A percentile compares a stretch with the other conserved stretches of the same genome.
These are phyloP conservation scores for Paecilomyces dactylethromorphus DNA, from an alignment of 2,329 filamentous ascomycete genomes.

Conservation along the genomic window DNA sequence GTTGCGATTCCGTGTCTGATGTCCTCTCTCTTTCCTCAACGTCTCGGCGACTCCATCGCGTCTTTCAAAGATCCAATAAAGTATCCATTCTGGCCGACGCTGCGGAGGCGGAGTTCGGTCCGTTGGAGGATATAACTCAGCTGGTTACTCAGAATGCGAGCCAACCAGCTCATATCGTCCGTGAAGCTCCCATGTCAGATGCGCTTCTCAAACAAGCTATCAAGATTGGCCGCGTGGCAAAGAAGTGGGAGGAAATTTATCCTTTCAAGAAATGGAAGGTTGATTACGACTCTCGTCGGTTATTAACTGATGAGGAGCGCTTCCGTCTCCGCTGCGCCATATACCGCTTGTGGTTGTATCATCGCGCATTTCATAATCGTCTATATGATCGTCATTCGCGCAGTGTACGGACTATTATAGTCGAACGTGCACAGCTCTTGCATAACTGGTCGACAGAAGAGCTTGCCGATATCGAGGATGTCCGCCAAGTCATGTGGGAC, in stretches of 20 bases:
- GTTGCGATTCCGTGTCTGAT: constrained; percentile 46
- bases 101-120: constrained; percentile 52
- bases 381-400: constrained; percentile 46
- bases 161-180: constrained; percentile 50
- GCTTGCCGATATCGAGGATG: constrained; percentile 54
- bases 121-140: constrained; percentile 52
- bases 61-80: constrained; percentile 49
- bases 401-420: constrained; percentile 38
- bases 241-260: constrained; percentile 56
- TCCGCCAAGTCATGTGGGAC: constrained; percentile 50
- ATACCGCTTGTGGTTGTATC: constrained; percentile 57
- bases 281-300: constrained; percentile 49
- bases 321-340: constrained; percentile 50
- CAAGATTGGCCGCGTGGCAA: constrained; percentile 47
- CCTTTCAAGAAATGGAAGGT: constrained; percentile 58
- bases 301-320: constrained; percentile 45
- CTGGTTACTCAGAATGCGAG: constrained; percentile 55
- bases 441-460: constrained; percentile 53
- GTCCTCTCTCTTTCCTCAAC: constrained; percentile 49
- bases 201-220: constrained; percentile 51
- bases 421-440: constrained; percentile 49
- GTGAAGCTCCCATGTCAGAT: constrained; percentile 47
- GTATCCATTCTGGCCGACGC: constrained; percentile 48
- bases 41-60: constrained; percentile 47
- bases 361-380: constrained; percentile 51